Conservation (phyloP, 441 rosid genomes). For the Bruguiera hainesii region DNA sequence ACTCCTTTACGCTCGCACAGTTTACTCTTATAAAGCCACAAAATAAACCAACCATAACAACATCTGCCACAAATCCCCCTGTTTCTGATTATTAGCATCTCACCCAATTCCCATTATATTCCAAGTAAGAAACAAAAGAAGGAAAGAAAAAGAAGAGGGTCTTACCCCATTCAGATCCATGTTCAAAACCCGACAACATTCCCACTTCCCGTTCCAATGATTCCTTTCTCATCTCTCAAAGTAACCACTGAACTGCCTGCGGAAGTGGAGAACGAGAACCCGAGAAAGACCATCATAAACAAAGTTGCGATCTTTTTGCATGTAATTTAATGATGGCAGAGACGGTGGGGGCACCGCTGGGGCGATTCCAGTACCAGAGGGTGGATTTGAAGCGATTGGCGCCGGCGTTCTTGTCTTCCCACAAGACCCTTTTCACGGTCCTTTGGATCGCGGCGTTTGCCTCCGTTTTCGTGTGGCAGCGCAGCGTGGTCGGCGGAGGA, state of each 20-base stretch:
- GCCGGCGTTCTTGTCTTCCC: conserved; percentile 54
- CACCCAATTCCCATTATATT: conserved; percentile 7
- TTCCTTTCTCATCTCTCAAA: not conserved
- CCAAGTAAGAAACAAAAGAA: not conserved
- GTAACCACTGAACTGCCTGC: conserved; percentile 2
- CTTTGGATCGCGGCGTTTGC: conserved; percentile 84
- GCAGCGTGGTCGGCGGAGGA: conserved; percentile 39
- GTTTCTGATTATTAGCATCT: conserved; percentile 27
- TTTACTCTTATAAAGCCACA: no score
- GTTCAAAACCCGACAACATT: not conserved
- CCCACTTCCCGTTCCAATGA: not conserved
- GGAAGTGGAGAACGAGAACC: not conserved
- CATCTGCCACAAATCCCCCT: conserved; percentile 1
- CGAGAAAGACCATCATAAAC: not conserved
- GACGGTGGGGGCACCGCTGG: conserved; percentile 23
- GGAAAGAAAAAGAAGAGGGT: not conserved
- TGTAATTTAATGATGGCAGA: conserved; percentile 47
- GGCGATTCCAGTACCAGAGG: conserved; percentile 52
- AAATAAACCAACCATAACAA: not conserved
- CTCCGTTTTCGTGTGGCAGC: conserved; percentile 84
- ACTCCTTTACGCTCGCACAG: no score
- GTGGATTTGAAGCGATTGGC: conserved; percentile 57
- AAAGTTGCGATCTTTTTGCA: not conserved
- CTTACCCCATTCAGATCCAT: conserved; percentile 10
- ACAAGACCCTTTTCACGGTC: conserved; percentile 66